Percentiles rank a stretch among this genome's conserved stretches.
Evolutionary conservation across 2,329 filamentous ascomycete genomes (phyloP).

Genomic region (Phyllosticta ampelicida): DNA sequence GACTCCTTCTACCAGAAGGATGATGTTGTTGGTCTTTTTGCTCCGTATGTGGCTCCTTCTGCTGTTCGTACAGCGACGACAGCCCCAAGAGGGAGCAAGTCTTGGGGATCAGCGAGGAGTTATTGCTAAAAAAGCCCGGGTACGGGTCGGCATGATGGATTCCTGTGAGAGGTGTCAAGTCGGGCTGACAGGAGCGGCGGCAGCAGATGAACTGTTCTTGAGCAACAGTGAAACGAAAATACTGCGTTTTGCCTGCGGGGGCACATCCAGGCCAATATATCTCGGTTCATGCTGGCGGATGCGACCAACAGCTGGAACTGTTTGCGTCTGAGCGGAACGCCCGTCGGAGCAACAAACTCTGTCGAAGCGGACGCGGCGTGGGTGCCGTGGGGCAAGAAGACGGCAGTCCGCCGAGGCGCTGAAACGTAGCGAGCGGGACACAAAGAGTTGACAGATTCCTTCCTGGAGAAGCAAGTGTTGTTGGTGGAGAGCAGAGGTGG

Average conservation of each 20-base stretch:
- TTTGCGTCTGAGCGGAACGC: background rate
- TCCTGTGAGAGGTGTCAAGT: background rate
- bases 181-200: background rate
- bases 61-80: background rate
- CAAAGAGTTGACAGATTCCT: background rate
- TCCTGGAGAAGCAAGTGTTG: background rate
- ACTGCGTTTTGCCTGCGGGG: background rate
- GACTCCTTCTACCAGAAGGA: background rate
- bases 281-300: background rate
- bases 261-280: background rate
- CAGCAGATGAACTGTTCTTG: background rate
- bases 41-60: background rate
- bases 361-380: background rate
- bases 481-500: background rate
- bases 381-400: background rate
- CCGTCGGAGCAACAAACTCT: background rate
- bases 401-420: background rate
- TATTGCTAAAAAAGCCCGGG: background rate
- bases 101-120: background rate
- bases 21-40: background rate
- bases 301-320: background rate
- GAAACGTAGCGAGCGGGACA: background rate
- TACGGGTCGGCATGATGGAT: background rate
- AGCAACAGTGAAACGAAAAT: background rate
- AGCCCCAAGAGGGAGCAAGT: background rate